Base-by-base conservation (phyloP, 768 basidiomycete genomes). In the Mycena alexandri region DNA sequence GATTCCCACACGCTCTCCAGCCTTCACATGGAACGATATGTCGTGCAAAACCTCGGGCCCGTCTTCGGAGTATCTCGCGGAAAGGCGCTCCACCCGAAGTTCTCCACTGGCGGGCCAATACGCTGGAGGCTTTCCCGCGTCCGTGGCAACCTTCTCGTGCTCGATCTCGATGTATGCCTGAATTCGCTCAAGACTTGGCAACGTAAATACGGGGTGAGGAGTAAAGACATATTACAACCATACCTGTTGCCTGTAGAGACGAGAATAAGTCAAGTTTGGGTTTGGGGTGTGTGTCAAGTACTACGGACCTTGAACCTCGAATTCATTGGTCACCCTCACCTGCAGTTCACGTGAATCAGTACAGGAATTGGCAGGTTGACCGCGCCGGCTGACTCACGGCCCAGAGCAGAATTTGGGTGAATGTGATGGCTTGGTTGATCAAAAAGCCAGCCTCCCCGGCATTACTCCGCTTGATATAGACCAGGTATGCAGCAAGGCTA, bases 51-150 rank as follows among this genome's bases (percentile, higher is more conserved):
- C 63, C 29, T 65, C 52, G 1, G 68, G 68, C 4, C 68, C 60
- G 25, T 69, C 68, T 38, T 51, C 55, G 19, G 81, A 79, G 68
- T 85, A 85, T 22, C 75, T 70, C 11, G 84, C 84, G 8, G 76
- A 79, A 3, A 85, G 72, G 34, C 81, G 79, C 43, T 85, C 79
- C 5, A 84, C 79, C 14, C 74, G 64, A 50, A 86, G 77, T n/a
- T 78, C 72, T 16, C 85, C 85, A 0, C 82, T 82, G 3, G 84
- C 77, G 0, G 85, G 85, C 85, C 85, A 86, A 51, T 83, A 81
- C 0, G 85, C 85, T 2, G 85, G 83, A 3, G 85, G 85, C 36
- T 72, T 75, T 29, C 80, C 81, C 0, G 66, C 56, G 10, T 69
- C 60, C 0, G 76, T 73, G 3, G 74, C 60, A 33, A 68, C 56